Evolutionary conservation across 1,284 basidiomycete genomes (phyloP).

Genomic region (Microbotryum intermedium): DNA sequence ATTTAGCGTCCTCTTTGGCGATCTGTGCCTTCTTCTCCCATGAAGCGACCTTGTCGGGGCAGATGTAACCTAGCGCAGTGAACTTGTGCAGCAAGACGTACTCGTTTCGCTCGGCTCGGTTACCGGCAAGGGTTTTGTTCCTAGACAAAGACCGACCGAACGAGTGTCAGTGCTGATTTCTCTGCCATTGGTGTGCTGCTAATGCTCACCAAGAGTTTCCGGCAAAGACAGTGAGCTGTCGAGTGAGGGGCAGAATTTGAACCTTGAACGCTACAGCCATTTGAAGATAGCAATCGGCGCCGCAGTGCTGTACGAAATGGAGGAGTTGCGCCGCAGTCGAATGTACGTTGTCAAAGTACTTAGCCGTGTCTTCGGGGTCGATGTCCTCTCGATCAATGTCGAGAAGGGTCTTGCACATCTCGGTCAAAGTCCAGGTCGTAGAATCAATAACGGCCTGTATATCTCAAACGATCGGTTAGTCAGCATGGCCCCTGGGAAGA

Average conservation of each 20-base stretch:
- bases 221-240: constrained; percentile 91
- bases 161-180: background rate
- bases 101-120: constrained; percentile 96
- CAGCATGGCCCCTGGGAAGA: background rate
- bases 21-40: constrained; percentile 60
- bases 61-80: constrained; percentile 89
- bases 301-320: constrained; percentile 83
- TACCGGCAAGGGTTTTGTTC: constrained; percentile 82
- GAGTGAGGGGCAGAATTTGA: constrained; percentile 79
- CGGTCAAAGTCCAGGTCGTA: constrained; percentile 94
- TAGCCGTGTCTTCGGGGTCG: constrained; percentile 87
- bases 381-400: constrained; percentile 80
- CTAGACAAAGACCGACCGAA: constrained; percentile 41
- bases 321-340: constrained; percentile 69
- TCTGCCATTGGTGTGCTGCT: background rate
- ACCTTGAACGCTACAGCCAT: constrained; percentile 91
- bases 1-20: constrained; percentile 39
- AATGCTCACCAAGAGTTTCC: constrained; percentile 81
- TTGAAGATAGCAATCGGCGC: constrained; percentile 88
- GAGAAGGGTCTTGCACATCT: constrained; percentile 89
- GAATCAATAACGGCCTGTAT: constrained; percentile 80
- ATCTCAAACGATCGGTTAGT: background rate
- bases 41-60: constrained; percentile 71
- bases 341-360: constrained; percentile 77
- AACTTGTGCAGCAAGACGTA: constrained; percentile 98